phyloP scores from a whole-genome alignment of 179 eudicot genomes.

The Beta macrorhiza region DNA sequence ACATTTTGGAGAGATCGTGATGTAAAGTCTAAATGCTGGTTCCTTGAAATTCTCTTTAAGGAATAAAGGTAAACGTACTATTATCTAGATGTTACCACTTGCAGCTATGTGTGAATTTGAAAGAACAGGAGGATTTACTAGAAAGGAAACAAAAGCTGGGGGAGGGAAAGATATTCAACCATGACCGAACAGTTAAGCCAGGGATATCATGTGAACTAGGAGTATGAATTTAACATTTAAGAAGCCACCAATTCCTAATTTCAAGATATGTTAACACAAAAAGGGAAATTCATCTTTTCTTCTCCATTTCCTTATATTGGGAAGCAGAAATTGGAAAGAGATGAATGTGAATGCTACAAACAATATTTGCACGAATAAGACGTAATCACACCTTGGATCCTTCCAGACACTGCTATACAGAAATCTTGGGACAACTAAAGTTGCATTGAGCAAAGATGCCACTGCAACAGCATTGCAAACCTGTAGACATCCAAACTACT shows the following conservation, averaged over 20 bases:
- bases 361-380: background rate
- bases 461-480: constrained; percentile 98
- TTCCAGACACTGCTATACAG: constrained; percentile 96
- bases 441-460: constrained; percentile 84
- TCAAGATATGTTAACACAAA: background rate
- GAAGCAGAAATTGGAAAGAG: background rate
- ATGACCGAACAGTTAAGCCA: background rate
- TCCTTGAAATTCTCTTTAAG: background rate
- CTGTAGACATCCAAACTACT: constrained; percentile 40
- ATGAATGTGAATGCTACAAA: background rate
- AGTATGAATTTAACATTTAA: background rate
- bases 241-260: background rate
- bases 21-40: background rate
- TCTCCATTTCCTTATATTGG: background rate
- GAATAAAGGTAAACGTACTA: background rate
- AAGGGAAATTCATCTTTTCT: background rate
- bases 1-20: background rate
- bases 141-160: background rate
- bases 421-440: constrained; percentile 82
- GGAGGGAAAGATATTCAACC: background rate
- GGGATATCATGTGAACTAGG: background rate
- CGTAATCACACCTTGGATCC: constrained; percentile 65
- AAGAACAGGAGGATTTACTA: background rate
- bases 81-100: background rate
- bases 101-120: background rate